These are phyloP conservation scores for Alternaria sp. DNA, from an alignment of 2,329 filamentous ascomycete genomes.

Conservation along the genomic window DNA sequence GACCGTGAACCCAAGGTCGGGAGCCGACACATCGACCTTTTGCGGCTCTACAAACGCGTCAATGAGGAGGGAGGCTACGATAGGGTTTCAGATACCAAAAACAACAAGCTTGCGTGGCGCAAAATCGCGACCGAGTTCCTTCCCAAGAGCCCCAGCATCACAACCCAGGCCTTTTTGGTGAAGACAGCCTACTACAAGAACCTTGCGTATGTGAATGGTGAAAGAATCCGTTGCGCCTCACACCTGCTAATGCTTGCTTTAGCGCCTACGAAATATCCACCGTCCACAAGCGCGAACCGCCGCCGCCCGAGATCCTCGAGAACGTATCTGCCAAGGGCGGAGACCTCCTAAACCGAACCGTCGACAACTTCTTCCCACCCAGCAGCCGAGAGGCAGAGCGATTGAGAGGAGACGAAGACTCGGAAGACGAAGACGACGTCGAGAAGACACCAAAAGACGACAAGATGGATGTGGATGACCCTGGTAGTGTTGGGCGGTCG, in stretches of 20 bases:
- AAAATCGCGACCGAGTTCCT: slow-evolving; percentile 79
- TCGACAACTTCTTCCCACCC: slow-evolving; percentile 73
- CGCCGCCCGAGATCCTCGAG: slow-evolving; percentile 87
- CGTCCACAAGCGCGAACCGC: slow-evolving; percentile 79
- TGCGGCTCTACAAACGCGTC: slow-evolving; percentile 80
- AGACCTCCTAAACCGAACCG: slow-evolving; percentile 76
- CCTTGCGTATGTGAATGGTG: slow-evolving; percentile 63
- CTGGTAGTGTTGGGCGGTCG: slow-evolving; percentile 53
- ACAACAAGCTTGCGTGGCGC: slow-evolving; percentile 87
- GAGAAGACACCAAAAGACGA: slow-evolving; percentile 60
- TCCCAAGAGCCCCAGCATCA: slow-evolving; percentile 73
- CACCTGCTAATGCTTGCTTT: slow-evolving; percentile 10
- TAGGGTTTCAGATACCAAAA: slow-evolving; percentile 70
- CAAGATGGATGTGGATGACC: slow-evolving; percentile 60
- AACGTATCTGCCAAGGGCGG: slow-evolving; percentile 81
- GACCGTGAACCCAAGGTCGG: slow-evolving; percentile 85
- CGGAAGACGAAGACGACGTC: slow-evolving; percentile 54
- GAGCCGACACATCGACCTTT: slow-evolving; percentile 76
- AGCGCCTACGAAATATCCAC: slow-evolving; percentile 83
- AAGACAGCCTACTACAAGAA: slow-evolving; percentile 93
- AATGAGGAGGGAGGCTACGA: slow-evolving; percentile 84
- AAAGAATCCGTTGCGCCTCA: not conserved
- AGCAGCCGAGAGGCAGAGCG: slow-evolving; percentile 58
- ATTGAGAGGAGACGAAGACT: slow-evolving; percentile 62
- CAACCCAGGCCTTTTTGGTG: slow-evolving; percentile 84